Evolutionary conservation across 2,329 filamentous ascomycete species (phyloP), one percentile per base, ranked within the genome.

Genomic region (Seiridium unicorne): DNA sequence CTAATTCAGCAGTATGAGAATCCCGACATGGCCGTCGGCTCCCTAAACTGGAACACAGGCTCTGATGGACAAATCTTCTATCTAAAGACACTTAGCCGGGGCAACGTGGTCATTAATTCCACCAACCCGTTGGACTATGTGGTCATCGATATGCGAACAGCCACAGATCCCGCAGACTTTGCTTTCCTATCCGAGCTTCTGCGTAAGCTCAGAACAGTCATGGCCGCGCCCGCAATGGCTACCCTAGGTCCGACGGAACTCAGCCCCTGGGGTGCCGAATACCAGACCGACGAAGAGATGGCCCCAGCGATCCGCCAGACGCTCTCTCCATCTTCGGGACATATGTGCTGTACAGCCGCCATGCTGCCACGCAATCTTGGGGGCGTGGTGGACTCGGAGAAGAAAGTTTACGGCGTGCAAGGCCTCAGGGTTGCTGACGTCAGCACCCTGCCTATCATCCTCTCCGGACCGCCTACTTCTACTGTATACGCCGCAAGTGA

Each of bases 331-430:
- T 62, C 67, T 47, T 68, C 69, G 51, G 69, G 65, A 11, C 72
- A 74, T 58, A 68, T 68, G 31, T 68, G 65, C 58, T 71, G 71
- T 44, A 72, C 68, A 3, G 70, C 69, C 1, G 57, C 62, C 9
- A 81, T 83, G 73, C 69, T 80, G 56, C 75, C 74, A 8, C 69
- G 71, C 6, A 71, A 72, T 3, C 68, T 77, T 1, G 80, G 79
- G 3, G 80, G 79, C 31, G 76, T 82, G 9, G 77, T 81, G 0
- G 75, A 79, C 61, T 65, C 65, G 1, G 61, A 60, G 60, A 62
- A 66, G 56, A 61, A 56, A 10, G 64, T 66, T 3, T 58, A 66
- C 26, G 63, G 64, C 9, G 59, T 61, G 13, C 47, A 60, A 35
- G 57, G 59, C 18, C 55, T 65, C 46, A 59, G 64, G 32, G 63